Evolutionary conservation across 176 grass and related monocot genomes (phyloP).

Genomic region (Miscanthus lutarioriparius): DNA sequence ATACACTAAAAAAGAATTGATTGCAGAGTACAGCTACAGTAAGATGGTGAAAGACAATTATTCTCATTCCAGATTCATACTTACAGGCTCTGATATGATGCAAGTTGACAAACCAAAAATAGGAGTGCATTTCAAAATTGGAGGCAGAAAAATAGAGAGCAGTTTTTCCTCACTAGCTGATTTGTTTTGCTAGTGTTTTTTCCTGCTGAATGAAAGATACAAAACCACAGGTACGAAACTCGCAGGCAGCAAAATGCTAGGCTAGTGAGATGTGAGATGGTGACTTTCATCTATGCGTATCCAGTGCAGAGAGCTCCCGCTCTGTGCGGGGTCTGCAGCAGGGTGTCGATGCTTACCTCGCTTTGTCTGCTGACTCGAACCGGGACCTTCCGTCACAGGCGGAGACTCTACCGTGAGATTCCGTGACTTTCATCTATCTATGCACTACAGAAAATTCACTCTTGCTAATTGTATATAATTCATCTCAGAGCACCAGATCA

Average conservation of each 20-base stretch:
- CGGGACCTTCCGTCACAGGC: too few relatives aligned
- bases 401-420: too few relatives aligned
- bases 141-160: slow-evolving; percentile 6
- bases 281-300: neutral
- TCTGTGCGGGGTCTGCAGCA: too few relatives aligned
- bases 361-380: too few relatives aligned
- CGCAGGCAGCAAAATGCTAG: neutral
- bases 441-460: neutral
- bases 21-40: neutral
- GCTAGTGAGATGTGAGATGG: neutral
- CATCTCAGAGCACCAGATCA: neutral
- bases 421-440: slow-evolving; percentile 7
- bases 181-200: neutral
- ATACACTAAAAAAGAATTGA: slow-evolving; percentile 14
- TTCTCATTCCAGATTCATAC: slow-evolving; percentile 24
- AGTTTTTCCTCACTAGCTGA: neutral
- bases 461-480: slow-evolving; percentile 1
- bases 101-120: slow-evolving; percentile 15
- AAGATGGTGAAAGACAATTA: slow-evolving; percentile 28
- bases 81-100: slow-evolving; percentile 8
- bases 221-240: neutral
- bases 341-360: too few relatives aligned
- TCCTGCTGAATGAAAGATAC: neutral
- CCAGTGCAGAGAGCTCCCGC: too few relatives aligned
- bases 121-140: slow-evolving; percentile 3